phyloP scores from a whole-genome alignment of 495 filamentous ascomycete genomes.

The Astrothelium subdiscretum region DNA sequence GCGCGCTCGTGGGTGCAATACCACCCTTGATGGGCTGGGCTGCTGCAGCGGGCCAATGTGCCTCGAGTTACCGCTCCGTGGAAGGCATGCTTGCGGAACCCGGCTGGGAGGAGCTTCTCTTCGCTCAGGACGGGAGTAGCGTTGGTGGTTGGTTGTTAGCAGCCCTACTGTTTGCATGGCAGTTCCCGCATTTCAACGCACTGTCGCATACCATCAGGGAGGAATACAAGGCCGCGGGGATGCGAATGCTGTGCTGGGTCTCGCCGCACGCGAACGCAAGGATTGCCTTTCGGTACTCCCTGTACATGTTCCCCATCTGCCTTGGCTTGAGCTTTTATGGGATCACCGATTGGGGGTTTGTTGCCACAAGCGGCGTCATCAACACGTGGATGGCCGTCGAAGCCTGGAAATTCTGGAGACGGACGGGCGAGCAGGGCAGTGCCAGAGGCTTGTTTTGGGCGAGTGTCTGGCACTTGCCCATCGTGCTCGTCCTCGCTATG shows the following conservation, averaged over 20 bases:
- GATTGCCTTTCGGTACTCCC: constrained; percentile 77
- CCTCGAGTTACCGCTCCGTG: constrained; percentile 47
- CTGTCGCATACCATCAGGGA: constrained; percentile 77
- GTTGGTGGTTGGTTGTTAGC: constrained; percentile 82
- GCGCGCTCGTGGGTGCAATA: constrained; percentile 84
- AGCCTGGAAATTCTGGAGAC: constrained; percentile 70
- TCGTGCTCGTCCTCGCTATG: constrained; percentile 81
- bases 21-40: constrained; percentile 98
- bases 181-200: constrained; percentile 96
- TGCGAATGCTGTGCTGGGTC: constrained; percentile 82
- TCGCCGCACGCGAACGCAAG: constrained; percentile 74
- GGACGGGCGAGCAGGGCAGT: constrained; percentile 64
- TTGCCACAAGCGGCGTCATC: constrained; percentile 65
- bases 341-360: constrained; percentile 80
- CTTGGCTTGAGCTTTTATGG: constrained; percentile 66
- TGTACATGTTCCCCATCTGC: constrained; percentile 82
- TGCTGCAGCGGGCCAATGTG: constrained; percentile 77
- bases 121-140: constrained; percentile 47
- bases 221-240: constrained; percentile 79
- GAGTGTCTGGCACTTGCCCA: constrained; percentile 91
- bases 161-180: constrained; percentile 81
- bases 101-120: constrained; percentile 64
- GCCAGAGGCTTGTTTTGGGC: constrained; percentile 92
- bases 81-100: constrained; percentile 3
- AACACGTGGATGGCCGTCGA: constrained; percentile 81